phyloP scores from a whole-genome alignment of 2,329 filamentous ascomycete species.

The Nemania diffusa region DNA sequence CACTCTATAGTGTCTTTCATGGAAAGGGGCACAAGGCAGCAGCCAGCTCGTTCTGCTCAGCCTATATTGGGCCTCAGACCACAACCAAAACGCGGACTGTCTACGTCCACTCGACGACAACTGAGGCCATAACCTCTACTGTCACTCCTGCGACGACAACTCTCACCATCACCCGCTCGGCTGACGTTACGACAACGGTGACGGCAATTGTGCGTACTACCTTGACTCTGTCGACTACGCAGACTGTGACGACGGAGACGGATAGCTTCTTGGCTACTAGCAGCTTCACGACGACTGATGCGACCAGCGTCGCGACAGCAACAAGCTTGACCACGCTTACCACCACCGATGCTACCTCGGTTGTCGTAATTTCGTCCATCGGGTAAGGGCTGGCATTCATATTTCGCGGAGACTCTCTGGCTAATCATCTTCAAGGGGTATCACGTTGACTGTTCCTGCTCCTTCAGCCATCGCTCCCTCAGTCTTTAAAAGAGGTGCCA shows the following conservation, averaged over 20 bases:
- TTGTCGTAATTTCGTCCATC: background rate
- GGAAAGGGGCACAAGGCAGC: background rate
- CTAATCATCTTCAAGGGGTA: background rate
- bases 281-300: background rate
- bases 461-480: background rate
- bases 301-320: background rate
- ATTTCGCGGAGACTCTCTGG: background rate
- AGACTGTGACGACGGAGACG: background rate
- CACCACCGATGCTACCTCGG: background rate
- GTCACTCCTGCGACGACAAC: background rate
- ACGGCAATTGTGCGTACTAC: background rate
- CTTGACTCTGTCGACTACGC: background rate
- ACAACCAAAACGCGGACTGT: background rate
- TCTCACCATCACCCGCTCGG: background rate
- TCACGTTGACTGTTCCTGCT: background rate
- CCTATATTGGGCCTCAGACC: background rate
- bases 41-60: background rate
- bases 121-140: background rate
- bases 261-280: background rate
- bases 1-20: background rate
- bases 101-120: background rate
- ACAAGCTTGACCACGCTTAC: background rate
- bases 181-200: background rate
- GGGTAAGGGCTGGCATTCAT: background rate
- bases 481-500: background rate